Base-by-base conservation (phyloP, 345 rosid genomes). In the Hypericum perforatum region DNA sequence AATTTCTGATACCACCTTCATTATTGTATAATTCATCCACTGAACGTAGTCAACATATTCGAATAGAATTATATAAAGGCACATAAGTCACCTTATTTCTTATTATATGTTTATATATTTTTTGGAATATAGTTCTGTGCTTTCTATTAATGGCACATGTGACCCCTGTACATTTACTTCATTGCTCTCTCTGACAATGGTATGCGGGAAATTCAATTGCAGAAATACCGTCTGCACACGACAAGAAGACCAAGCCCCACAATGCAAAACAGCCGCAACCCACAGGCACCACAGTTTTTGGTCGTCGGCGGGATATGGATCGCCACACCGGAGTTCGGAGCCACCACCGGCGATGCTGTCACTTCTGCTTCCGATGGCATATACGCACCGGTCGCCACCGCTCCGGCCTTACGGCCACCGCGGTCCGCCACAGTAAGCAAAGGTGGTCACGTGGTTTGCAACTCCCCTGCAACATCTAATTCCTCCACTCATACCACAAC, bases 251-350 rank as follows among this genome's bases (percentile, higher is more conserved):
- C 96, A 45, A 69, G 73, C 41, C 72, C 72, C 7, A 6, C 74
- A 5, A 61, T 75, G 39, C 86, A 77, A 51, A 70, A 59, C 50
- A 72, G 38, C 41, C 62, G 41, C 66, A 78, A 63, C 51, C 45
- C 75, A 6, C 92, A 76, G 69, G 74, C 70, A 49, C 95, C 96
- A 2, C 98, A 87, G 41, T 79, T 87, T 45, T 79, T 87, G 57
- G 95, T 91, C 66, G 92, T 91, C 1, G 90, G 96, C 45, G 95
- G 96, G 38, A 76, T 91, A 53, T 91, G 98, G 98, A 78, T 91
- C 36, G 84, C 77, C 1, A 80, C 94, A 3, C 68, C 77, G 2
- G 95, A 78, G 11, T 82, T 80, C 16, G 66, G 78, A 38, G 62
- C 83, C 16, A 9, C 49, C 49, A 9, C 22, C 8, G 49, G 16